Base-by-base conservation (phyloP, 768 basidiomycete species). In the Antrodiella citrinella region DNA sequence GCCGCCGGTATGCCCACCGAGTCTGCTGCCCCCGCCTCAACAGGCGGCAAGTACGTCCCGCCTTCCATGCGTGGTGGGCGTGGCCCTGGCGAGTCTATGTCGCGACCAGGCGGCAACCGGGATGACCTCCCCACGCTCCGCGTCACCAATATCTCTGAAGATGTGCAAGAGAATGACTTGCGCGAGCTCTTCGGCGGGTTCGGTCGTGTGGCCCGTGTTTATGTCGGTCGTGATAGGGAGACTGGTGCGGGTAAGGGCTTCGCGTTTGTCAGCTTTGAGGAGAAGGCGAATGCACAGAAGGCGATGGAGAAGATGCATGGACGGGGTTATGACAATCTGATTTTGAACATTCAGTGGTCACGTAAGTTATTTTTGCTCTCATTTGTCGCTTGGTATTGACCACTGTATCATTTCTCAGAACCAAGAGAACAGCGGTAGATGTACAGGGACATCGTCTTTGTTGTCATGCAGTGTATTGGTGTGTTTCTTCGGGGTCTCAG, bases 61-160 rank as follows among this genome's bases (percentile, higher is more conserved):
- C 91, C 91, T n/a, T 88, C 86, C 1, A 87, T 90, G 84, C 88
- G 93, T 60, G 78, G 73, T 1, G 69, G 76, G 73, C 77, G 82
- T 41, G 80, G 78, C 2, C 70, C 82, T 5, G 90, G 91, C 45
- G 91, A 92, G 62, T 73, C 84, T 1, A 90, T 92, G 86, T 74
- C 76, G 38, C 64, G 76, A 44, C 60, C 74, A 3, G 75, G 77
- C 15, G 72, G 75, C 42, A 73, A 67, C 15, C 80, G 95, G 38
- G 93, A 97, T 65, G 96, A 98, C 61, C 77, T 94, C 19, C 96
- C 96, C 2, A 99, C 96, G 0, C 77, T 99, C 15, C 91, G 96
- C 24, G 91, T 99, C 56, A 97, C 96, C 26, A 98, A 98, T 60
- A 86, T 99, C 52, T 91, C 90, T 3, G 88, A 91, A 66, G 96